Conservation (phyloP, 1,284 basidiomycete genomes). For the Pisolithus thermaeus region DNA sequence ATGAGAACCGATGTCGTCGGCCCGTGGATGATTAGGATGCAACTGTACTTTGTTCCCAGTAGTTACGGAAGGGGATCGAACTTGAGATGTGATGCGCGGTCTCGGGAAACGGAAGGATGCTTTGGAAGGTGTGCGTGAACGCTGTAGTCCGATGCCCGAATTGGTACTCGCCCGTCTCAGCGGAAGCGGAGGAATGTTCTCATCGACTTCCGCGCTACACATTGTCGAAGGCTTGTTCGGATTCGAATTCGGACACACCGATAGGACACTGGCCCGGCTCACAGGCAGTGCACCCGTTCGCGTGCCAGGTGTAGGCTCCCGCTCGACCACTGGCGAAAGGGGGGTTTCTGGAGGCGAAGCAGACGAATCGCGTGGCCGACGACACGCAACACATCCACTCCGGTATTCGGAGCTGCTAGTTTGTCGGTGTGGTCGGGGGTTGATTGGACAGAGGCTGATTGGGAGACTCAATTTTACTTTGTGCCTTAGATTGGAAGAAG, state of each 20-base stretch:
- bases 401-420: slow-evolving; percentile 15
- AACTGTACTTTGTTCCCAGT: slow-evolving; percentile 5
- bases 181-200: slow-evolving; percentile 16
- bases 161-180: neutral
- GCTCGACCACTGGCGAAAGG: neutral
- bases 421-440: neutral
- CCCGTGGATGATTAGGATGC: neutral
- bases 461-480: neutral
- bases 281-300: neutral
- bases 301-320: slow-evolving; percentile 1
- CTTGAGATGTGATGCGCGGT: slow-evolving; percentile 1
- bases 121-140: slow-evolving; percentile 9
- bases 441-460: neutral
- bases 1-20: slow-evolving; percentile 4
- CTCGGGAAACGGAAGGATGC: slow-evolving; percentile 8
- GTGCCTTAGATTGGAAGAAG: slow-evolving; percentile 1
- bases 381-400: slow-evolving; percentile 24
- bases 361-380: slow-evolving; percentile 14
- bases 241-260: neutral
- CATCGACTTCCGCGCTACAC: slow-evolving; percentile 8
- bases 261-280: neutral
- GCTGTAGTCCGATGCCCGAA: slow-evolving; percentile 11
- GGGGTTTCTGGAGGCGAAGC: slow-evolving; percentile 9
- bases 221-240: slow-evolving; percentile 5
- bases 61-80: slow-evolving; percentile 1